Evolutionary conservation across 2,329 filamentous ascomycete genomes (phyloP).

Genomic region (Fusarium nygamai): DNA sequence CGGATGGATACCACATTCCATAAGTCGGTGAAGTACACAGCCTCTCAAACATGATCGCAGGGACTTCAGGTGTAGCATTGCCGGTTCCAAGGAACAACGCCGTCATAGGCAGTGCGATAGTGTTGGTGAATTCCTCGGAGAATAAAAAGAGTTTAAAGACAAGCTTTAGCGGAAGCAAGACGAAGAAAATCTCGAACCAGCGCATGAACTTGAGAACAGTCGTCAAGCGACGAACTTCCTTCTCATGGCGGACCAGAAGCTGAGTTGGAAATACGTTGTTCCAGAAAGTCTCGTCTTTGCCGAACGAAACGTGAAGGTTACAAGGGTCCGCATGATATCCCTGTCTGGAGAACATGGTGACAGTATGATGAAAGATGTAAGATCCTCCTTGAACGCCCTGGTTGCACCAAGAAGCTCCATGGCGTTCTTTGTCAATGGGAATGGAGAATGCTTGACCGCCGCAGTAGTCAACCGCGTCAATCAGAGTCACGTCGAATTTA

Average conservation of each 20-base stretch:
- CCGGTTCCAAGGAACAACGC: slow-evolving; percentile 22
- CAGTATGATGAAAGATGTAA: slow-evolving; percentile 29
- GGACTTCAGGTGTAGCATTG: slow-evolving; percentile 21
- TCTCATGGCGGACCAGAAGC: slow-evolving; percentile 9
- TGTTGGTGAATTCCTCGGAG: slow-evolving; percentile 28
- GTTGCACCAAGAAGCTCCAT: slow-evolving; percentile 30
- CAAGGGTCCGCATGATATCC: slow-evolving; percentile 26
- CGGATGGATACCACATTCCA: slow-evolving; percentile 30
- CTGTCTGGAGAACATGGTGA: slow-evolving; percentile 29
- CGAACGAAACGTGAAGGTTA: slow-evolving; percentile 18
- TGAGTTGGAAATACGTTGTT: slow-evolving; percentile 25
- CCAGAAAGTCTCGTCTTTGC: slow-evolving; percentile 26
- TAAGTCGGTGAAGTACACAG: slow-evolving; percentile 21
- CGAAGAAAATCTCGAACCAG: slow-evolving; percentile 30
- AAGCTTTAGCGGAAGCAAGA: background rate
- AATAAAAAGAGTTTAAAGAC: slow-evolving; percentile 23
- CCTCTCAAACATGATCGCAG: slow-evolving; percentile 25
- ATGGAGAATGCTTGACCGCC: slow-evolving; percentile 30
- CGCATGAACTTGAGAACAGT: slow-evolving; percentile 30
- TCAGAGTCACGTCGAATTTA: slow-evolving; percentile 23
- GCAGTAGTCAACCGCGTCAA: slow-evolving; percentile 28
- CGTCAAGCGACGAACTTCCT: slow-evolving; percentile 19
- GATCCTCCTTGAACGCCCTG: slow-evolving; percentile 27
- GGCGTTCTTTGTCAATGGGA: slow-evolving; percentile 24
- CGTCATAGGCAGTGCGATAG: slow-evolving; percentile 21